Evolutionary conservation across 805 yeast genomes (phyloP).

Genomic region (Yarrowia bubula): DNA sequence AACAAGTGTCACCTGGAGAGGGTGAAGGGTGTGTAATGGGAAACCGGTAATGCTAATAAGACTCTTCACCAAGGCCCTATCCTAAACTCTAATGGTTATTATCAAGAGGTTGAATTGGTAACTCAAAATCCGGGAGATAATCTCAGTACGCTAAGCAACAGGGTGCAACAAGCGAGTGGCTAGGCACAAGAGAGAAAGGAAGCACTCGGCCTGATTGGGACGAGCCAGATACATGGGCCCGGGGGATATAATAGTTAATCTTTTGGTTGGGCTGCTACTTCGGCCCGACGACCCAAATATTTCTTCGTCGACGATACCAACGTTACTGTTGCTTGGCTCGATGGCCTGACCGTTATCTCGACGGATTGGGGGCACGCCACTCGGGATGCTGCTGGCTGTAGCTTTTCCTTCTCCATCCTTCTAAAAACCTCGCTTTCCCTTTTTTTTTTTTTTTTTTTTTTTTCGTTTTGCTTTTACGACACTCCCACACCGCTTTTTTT

Average conservation of each 20-base stretch:
- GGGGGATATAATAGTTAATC: background rate
- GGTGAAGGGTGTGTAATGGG: slow-evolving; percentile 21
- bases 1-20: slow-evolving; percentile 15
- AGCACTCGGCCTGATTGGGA: slow-evolving; percentile 13
- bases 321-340: too few species aligned
- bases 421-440: background rate
- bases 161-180: slow-evolving; percentile 23
- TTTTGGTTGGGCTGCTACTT: background rate
- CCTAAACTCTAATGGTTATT: slow-evolving; percentile 22
- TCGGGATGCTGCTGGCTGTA: too few species aligned
- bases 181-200: background rate
- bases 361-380: too few species aligned
- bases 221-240: background rate
- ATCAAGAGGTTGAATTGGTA: slow-evolving; percentile 23
- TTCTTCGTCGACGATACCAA: too few species aligned
- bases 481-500: slow-evolving; percentile 8
- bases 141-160: slow-evolving; percentile 24
- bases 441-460: background rate
- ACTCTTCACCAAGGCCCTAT: slow-evolving; percentile 26
- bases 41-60: slow-evolving; percentile 9
- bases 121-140: slow-evolving; percentile 25
- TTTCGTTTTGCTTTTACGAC: slow-evolving; percentile 4
- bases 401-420: background rate
- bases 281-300: background rate
- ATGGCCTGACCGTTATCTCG: too few species aligned